A percentile compares a stretch with the other conserved stretches of the same genome.
Evolutionary conservation across 1,284 basidiomycete genomes (phyloP).

Genomic region (Malassezia nana): DNA sequence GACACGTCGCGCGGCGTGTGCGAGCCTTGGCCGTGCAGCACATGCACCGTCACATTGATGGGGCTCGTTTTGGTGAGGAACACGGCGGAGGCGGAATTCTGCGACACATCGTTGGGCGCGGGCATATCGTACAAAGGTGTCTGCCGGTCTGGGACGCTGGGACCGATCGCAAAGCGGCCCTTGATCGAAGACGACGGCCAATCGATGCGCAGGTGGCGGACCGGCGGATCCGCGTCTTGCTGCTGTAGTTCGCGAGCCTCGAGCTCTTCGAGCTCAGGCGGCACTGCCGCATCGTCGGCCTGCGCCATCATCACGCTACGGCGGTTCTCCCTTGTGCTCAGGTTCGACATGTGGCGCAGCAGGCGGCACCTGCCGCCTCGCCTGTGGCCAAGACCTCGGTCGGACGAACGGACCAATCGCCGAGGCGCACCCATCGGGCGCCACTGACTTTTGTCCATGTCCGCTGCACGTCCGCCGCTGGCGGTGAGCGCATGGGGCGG

Average conservation of each 20-base stretch:
- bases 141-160: slow-evolving; percentile 20
- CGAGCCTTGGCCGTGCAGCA: slow-evolving; percentile 17
- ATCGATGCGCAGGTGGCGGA: slow-evolving; percentile 31
- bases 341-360: neutral
- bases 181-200: slow-evolving; percentile 36
- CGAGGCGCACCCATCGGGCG: neutral
- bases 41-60: slow-evolving; percentile 25
- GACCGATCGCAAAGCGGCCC: slow-evolving; percentile 27
- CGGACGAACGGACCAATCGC: neutral
- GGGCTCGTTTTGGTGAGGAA: slow-evolving; percentile 23
- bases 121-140: slow-evolving; percentile 35
- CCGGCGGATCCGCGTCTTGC: slow-evolving; percentile 11
- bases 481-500: slow-evolving; percentile 14
- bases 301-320: neutral
- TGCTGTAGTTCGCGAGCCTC: neutral
- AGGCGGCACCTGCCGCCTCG: too few species aligned
- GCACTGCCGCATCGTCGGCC: neutral
- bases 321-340: slow-evolving; percentile 4
- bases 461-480: slow-evolving; percentile 7
- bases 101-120: slow-evolving; percentile 2
- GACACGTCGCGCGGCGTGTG: neutral
- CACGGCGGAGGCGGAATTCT: slow-evolving; percentile 22
- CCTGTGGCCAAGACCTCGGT: too few species aligned
- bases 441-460: neutral
- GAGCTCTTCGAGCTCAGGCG: neutral